phyloP scores from a whole-genome alignment of 2,329 filamentous ascomycete genomes.

The Colletotrichum zoysiae region DNA sequence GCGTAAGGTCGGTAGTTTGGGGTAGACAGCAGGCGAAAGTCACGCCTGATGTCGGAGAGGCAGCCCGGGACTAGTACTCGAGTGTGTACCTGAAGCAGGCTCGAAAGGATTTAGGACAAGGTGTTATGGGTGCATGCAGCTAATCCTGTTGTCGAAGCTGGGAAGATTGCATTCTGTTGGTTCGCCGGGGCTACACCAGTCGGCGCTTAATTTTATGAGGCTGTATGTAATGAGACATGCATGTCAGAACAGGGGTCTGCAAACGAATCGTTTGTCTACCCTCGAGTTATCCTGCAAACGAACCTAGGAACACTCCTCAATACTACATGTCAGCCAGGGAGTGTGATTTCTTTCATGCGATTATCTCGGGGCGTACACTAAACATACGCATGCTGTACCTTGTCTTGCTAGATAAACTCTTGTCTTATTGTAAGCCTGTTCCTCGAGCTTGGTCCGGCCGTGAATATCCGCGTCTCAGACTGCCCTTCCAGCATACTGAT shows the following conservation, averaged over 20 bases:
- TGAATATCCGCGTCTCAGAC: neutral
- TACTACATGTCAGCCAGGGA: neutral
- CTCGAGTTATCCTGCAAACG: too few relatives aligned
- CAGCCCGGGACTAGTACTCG: neutral
- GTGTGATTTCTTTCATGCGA: too few relatives aligned
- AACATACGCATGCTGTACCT: too few relatives aligned
- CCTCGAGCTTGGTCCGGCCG: neutral
- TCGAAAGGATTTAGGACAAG: neutral
- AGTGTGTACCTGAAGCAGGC: neutral
- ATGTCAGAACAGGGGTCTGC: conserved; percentile 3
- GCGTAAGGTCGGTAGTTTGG: neutral
- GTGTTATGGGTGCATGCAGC: neutral
- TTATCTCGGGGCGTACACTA: neutral
- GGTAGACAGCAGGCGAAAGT: neutral
- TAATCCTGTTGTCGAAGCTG: neutral
- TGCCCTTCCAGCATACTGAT: neutral
- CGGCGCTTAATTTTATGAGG: conserved; percentile 5
- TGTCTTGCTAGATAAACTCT: neutral
- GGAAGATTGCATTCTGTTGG: conserved; percentile 9
- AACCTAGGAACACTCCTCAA: neutral
- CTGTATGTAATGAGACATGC: neutral
- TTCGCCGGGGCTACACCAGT: conserved; percentile 4
- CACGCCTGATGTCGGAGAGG: neutral
- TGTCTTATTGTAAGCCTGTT: neutral
- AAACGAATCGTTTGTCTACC: neutral